phyloP scores from a whole-genome alignment of 495 filamentous ascomycete species.

The Penicillium silybi region DNA sequence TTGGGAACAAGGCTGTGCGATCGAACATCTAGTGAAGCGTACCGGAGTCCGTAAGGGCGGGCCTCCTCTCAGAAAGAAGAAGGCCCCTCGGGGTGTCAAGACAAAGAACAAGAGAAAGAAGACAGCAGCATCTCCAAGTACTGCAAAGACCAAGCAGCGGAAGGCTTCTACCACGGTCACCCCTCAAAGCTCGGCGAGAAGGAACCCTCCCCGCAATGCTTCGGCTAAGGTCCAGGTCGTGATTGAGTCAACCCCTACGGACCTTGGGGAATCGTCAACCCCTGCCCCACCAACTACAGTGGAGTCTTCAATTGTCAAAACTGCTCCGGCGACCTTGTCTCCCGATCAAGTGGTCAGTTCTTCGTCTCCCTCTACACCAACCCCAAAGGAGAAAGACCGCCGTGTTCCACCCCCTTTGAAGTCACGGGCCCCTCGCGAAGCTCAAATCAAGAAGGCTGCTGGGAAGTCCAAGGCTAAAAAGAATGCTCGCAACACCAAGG shows the following conservation, averaged over 20 bases:
- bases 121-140: not conserved
- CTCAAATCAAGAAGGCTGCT: not conserved
- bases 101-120: conserved; percentile 3
- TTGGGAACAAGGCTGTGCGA: conserved; percentile 48
- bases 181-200: not conserved
- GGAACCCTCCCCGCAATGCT: not conserved
- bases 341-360: too few relatives aligned
- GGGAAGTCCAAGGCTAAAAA: too few relatives aligned
- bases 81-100: not conserved
- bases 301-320: not conserved
- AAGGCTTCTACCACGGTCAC: not conserved
- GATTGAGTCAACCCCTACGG: not conserved
- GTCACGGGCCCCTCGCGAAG: too few relatives aligned
- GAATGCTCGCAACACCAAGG: too few relatives aligned
- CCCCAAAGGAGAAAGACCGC: not conserved
- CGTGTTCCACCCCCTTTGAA: too few relatives aligned
- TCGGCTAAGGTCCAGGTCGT: not conserved
- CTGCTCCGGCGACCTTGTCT: not conserved
- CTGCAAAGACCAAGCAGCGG: not conserved
- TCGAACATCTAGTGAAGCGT: conserved; percentile 48
- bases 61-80: not conserved
- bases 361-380: not conserved
- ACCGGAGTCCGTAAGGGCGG: conserved; percentile 39
- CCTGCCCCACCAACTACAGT: not conserved
- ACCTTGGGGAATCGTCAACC: not conserved